These are phyloP conservation scores for Arabidopsis arenosa DNA, from an alignment of 345 rosid genomes.

Conservation along the genomic window DNA sequence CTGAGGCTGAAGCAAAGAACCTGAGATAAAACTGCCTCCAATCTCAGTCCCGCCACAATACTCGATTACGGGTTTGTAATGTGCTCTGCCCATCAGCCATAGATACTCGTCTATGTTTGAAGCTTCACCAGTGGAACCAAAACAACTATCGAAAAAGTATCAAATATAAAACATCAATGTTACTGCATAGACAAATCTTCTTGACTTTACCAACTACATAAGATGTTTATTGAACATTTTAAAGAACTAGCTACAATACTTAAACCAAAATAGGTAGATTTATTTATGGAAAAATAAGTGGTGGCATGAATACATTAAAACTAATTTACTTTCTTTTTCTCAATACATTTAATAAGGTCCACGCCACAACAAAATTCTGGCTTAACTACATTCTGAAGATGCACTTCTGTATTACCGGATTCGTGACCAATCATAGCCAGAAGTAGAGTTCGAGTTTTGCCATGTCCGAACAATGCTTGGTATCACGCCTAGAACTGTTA, in stretches of 20 bases:
- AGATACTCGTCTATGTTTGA: constrained; percentile 90
- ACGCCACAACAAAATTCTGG: not conserved
- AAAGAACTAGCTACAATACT: not conserved
- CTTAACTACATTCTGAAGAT: constrained; percentile 18
- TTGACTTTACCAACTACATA: not conserved
- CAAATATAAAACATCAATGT: constrained; percentile 33
- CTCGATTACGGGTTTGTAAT: constrained; percentile 88
- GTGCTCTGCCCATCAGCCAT: constrained; percentile 96
- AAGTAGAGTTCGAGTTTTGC: constrained; percentile 69
- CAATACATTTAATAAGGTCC: not conserved
- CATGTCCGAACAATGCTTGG: constrained; percentile 94
- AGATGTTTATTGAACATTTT: not conserved
- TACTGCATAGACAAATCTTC: not conserved
- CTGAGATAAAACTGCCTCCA: constrained; percentile 84
- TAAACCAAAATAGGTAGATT: constrained; percentile 3
- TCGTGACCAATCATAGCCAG: constrained; percentile 94
- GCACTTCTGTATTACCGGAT: constrained; percentile 66
- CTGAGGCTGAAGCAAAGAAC: constrained; percentile 86
- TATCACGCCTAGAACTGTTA: constrained; percentile 95
- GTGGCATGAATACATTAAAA: constrained; percentile 3
- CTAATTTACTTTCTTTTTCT: not conserved
- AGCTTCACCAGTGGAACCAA: constrained; percentile 98
- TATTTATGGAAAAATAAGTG: not conserved
- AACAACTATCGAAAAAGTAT: constrained; percentile 64
- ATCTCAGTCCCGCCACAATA: constrained; percentile 99